Conservation (phyloP, 2,329 filamentous ascomycete genomes). For the Ascosphaera aggregata region DNA sequence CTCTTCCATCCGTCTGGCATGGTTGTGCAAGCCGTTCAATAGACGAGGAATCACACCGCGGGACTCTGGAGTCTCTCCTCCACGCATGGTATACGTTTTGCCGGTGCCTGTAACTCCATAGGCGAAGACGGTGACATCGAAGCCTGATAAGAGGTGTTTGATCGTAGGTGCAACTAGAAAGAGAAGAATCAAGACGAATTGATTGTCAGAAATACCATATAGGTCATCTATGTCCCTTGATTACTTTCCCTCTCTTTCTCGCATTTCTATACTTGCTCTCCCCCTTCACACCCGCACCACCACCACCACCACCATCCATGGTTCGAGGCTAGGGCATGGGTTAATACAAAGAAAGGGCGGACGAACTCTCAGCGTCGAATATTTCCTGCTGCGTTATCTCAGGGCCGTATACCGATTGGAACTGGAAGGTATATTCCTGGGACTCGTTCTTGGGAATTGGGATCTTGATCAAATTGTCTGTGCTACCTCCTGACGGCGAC, state of each 20-base stretch:
- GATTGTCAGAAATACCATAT: no score
- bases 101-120: slow-evolving; percentile 87
- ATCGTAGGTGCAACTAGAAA: slow-evolving; percentile 58
- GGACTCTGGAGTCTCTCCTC: slow-evolving; percentile 64
- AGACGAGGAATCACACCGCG: slow-evolving; percentile 71
- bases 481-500: slow-evolving; percentile 15
- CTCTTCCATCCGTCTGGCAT: slow-evolving; percentile 64
- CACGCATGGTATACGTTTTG: slow-evolving; percentile 92
- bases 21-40: slow-evolving; percentile 63
- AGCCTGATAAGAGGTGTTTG: slow-evolving; percentile 67
- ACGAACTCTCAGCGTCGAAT: slow-evolving; percentile 68
- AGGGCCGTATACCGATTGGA: slow-evolving; percentile 79
- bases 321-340: background rate
- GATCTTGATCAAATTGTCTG: slow-evolving; percentile 53
- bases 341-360: slow-evolving; percentile 1
- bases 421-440: slow-evolving; percentile 84
- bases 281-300: background rate
- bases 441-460: slow-evolving; percentile 82
- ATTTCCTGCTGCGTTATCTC: slow-evolving; percentile 61
- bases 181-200: slow-evolving; percentile 1
- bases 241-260: no score
- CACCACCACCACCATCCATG: slow-evolving; percentile 3
- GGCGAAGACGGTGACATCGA: slow-evolving; percentile 74
- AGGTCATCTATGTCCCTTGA: no score
- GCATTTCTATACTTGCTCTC: background rate